phyloP scores from a whole-genome alignment of 495 filamentous ascomycete species.

The Penicillium odoratum region DNA sequence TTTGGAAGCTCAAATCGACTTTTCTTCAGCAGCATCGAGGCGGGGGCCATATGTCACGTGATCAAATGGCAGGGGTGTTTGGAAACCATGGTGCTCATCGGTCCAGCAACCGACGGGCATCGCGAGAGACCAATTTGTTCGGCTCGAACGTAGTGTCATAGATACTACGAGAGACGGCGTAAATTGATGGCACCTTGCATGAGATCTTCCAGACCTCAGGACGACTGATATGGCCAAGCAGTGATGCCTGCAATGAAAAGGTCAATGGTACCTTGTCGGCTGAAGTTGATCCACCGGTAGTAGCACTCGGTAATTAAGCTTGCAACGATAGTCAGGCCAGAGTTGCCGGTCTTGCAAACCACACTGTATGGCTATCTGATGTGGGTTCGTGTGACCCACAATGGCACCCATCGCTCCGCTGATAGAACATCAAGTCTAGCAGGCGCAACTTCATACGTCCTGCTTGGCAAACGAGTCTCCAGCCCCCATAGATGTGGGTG shows the following conservation, averaged over 20 bases:
- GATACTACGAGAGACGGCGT: slow-evolving; percentile 3
- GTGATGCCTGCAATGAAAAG: background rate
- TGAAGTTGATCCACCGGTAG: background rate
- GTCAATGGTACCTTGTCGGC: background rate
- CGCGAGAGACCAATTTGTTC: background rate
- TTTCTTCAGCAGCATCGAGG: background rate
- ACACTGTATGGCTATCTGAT: background rate
- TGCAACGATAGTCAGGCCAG: background rate
- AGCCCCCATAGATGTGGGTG: background rate
- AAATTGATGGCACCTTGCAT: background rate
- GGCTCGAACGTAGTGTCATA: background rate
- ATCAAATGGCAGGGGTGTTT: background rate
- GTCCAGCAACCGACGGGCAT: background rate
- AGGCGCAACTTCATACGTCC: background rate
- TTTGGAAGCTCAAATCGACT: slow-evolving; percentile 6
- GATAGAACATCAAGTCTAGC: background rate
- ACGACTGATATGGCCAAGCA: slow-evolving; percentile 2
- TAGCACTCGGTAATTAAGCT: background rate
- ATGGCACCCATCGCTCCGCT: background rate
- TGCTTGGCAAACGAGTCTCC: background rate
- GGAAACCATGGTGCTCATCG: background rate
- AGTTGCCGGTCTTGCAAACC: background rate
- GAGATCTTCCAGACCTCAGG: slow-evolving; percentile 2
- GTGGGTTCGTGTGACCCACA: background rate
- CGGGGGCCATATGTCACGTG: background rate